Evolutionary conservation across 1,284 basidiomycete genomes (phyloP).

Genomic region (Stereum hirsutum): DNA sequence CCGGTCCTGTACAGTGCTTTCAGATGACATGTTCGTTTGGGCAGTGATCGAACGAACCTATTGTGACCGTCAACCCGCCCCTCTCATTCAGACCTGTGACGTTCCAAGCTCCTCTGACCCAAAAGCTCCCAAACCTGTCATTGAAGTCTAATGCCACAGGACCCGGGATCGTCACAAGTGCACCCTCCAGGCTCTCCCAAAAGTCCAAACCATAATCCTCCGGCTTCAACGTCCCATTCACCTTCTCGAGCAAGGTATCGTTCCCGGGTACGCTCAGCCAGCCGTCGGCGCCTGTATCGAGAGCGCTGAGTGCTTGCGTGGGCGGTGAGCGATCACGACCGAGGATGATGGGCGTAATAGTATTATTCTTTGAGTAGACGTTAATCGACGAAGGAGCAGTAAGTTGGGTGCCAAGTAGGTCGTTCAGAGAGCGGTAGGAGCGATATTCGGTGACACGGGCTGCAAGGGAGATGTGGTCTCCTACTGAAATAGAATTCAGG

Average conservation of each 20-base stretch:
- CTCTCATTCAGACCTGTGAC: conserved; percentile 47
- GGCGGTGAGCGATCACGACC: conserved; percentile 48
- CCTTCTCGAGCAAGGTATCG: conserved; percentile 32
- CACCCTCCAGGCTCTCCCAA: conserved; percentile 56
- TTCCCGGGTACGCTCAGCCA: conserved; percentile 50
- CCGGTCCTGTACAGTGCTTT: conserved; percentile 24
- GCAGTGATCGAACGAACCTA: conserved; percentile 23
- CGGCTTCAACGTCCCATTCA: conserved; percentile 40
- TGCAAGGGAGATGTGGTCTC: conserved; percentile 39
- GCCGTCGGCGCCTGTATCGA: conserved; percentile 44
- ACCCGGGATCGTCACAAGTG: conserved; percentile 44
- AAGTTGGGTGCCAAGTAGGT: conserved; percentile 45
- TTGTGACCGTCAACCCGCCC: conserved; percentile 47
- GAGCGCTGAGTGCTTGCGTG: conserved; percentile 34
- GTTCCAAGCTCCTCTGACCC: conserved; percentile 51
- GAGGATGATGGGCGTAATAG: conserved; percentile 38
- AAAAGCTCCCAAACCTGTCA: conserved; percentile 47
- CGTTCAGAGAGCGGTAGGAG: conserved; percentile 28
- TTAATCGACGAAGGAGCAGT: conserved; percentile 32
- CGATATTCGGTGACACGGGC: conserved; percentile 44
- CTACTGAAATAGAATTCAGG: conserved; percentile 31
- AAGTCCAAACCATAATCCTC: conserved; percentile 50
- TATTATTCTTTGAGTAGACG: conserved; percentile 36
- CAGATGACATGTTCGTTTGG: background rate
- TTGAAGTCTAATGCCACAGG: conserved; percentile 42